Conservation (phyloP, 1,284 basidiomycete genomes). For the Prillingera fragicola region DNA sequence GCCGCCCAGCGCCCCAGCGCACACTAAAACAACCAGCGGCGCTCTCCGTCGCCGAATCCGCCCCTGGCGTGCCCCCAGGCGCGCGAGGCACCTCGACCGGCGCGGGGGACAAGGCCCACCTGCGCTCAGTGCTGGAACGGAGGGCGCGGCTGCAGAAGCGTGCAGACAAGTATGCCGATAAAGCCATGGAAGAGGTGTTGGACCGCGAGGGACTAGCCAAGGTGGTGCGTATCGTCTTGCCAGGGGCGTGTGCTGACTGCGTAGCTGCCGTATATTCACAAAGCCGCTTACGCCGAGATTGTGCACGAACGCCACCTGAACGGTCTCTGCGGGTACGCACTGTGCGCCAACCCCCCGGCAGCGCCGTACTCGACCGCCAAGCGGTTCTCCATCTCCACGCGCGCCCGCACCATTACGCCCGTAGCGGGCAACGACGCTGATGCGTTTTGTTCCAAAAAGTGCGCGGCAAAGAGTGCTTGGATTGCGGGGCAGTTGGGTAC, state of each 20-base stretch:
- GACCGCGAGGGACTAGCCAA: slow-evolving; percentile 4
- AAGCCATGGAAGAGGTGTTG: slow-evolving; percentile 17
- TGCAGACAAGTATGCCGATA: slow-evolving; percentile 18
- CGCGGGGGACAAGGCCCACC: slow-evolving; percentile 5
- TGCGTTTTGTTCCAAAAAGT: slow-evolving; percentile 29
- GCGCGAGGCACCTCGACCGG: not conserved
- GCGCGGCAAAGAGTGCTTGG: slow-evolving; percentile 24
- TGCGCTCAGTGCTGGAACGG: slow-evolving; percentile 7
- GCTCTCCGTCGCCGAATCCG: slow-evolving; percentile 8
- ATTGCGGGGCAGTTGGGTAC: slow-evolving; percentile 22
- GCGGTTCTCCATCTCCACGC: slow-evolving; percentile 25
- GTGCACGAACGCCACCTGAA: slow-evolving; percentile 40
- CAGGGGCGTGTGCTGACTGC: not conserved
- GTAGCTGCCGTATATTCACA: slow-evolving; percentile 21
- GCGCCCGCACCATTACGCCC: slow-evolving; percentile 25
- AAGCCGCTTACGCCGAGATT: slow-evolving; percentile 29
- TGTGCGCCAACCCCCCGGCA: slow-evolving; percentile 27
- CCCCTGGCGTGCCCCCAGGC: not conserved
- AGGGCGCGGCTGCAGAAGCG: slow-evolving; percentile 7
- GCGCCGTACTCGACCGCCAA: slow-evolving; percentile 23
- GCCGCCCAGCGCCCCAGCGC: not conserved
- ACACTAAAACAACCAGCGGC: slow-evolving; percentile 13
- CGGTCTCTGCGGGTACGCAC: slow-evolving; percentile 34
- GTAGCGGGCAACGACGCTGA: slow-evolving; percentile 34
- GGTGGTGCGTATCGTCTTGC: slow-evolving; percentile 9